Evolutionary conservation across 1,284 basidiomycete species (phyloP), one percentile per base, ranked within the genome.

Genomic region (Ustilago shanxiensis): DNA sequence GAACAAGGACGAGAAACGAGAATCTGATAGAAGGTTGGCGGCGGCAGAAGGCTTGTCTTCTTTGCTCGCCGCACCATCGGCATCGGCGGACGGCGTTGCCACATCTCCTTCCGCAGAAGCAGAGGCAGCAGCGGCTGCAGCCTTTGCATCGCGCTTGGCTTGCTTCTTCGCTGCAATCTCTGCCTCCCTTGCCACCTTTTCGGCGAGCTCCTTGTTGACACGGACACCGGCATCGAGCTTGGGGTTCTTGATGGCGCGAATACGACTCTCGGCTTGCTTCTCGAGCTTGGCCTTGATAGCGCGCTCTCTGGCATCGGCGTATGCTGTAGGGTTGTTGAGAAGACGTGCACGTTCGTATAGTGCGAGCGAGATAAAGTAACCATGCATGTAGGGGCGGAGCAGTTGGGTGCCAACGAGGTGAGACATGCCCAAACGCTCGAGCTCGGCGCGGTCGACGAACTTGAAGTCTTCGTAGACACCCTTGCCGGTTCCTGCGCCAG

Each of bases 331-430:
- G 88, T 99, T 98, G 71, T 94, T 92, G 79, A 99, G 95, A 80
- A 98, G 90, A 37, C 95, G 91, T 1, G 97, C 97, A 58, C 95
- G 93, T 81, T 97, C 94, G 89, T 99, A 99, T 8, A 98, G 90
- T 83, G 94, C 93, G 86, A 99, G 91, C 11, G 95, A 93, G 79
- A 99, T 88, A 88, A 99, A 99, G 90, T 95, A 98, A 55, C 97
- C 97, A 87, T 99, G 97, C 96, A 99, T 98, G 88, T 99, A 99
- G 1, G 97, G 96, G 86, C 96, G 95, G 89, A 99, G 92, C 16
- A 93, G 91, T 13, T 95, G 91, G 1, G 95, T 97, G 59, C 97
- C 97, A 81, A 98, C 88, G 79, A 99, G 93, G 86, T 97, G 93
- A 78, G 95, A 92, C 86, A 99, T 94, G 79, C 64, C 56, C 66